Evolutionary conservation across 1,284 basidiomycete species (phyloP).

Genomic region (Vanrija sp.): DNA sequence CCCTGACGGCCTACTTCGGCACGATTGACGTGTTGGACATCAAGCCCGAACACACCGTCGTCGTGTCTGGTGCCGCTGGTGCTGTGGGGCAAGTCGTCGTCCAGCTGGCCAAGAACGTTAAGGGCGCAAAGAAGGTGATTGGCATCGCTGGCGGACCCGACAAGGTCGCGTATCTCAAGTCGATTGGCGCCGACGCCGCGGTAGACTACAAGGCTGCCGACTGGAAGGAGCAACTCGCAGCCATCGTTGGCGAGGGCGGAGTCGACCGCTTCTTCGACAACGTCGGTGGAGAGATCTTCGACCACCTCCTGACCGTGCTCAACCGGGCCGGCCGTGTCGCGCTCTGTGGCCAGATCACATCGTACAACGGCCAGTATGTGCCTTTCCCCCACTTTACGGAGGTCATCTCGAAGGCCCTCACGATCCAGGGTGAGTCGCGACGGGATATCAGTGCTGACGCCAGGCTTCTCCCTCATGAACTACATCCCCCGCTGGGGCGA

Average conservation of each 20-base stretch:
- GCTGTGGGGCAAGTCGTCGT: slow-evolving; percentile 17
- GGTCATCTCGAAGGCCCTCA: slow-evolving; percentile 43
- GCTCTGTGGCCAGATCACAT: slow-evolving; percentile 39
- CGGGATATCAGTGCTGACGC: not conserved
- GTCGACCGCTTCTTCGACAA: slow-evolving; percentile 31
- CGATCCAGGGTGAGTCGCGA: slow-evolving; percentile 28
- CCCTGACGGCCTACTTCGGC: slow-evolving; percentile 27
- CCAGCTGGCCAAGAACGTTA: slow-evolving; percentile 30
- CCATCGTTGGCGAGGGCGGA: slow-evolving; percentile 13
- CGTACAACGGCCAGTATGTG: not conserved
- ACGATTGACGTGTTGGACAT: slow-evolving; percentile 31
- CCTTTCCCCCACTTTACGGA: slow-evolving; percentile 12
- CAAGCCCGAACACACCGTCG: slow-evolving; percentile 31
- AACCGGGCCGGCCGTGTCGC: slow-evolving; percentile 45
- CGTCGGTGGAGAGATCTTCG: slow-evolving; percentile 43
- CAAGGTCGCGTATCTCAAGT: slow-evolving; percentile 48
- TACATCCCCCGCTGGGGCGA: slow-evolving; percentile 12
- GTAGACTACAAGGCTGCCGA: slow-evolving; percentile 34
- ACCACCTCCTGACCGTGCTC: slow-evolving; percentile 36
- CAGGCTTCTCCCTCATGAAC: slow-evolving; percentile 38
- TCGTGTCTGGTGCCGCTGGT: slow-evolving; percentile 43
- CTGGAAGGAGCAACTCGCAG: slow-evolving; percentile 34
- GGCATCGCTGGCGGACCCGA: slow-evolving; percentile 49
- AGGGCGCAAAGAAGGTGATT: slow-evolving; percentile 42
- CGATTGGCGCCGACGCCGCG: slow-evolving; percentile 47